Evolutionary conservation across 1,284 basidiomycete species (phyloP), one percentile per base, ranked within the genome.

Genomic region (Vanrija humicola): DNA sequence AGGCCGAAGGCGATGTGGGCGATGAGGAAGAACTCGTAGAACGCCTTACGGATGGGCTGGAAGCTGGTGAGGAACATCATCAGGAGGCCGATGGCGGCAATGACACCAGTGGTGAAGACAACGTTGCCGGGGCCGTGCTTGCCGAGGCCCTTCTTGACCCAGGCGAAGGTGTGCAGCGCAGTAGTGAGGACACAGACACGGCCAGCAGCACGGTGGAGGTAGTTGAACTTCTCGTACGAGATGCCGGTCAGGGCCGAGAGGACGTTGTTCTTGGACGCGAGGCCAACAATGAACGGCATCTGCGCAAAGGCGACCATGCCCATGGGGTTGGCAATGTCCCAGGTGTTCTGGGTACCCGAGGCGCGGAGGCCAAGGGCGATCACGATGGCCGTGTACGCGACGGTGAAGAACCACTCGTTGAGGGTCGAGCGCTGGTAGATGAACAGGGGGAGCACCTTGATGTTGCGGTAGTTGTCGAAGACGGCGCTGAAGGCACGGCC

Each of bases 201-300:
- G 9, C 68, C 70, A 0, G 69, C 55, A 1, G 70, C 66, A 42
- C 69, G 66, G 53, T 74, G 72, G 16, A 74, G 62, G 54, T 64
- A 72, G 56, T 72, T 72, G 44, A 74, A 64, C 77, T 83, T 84
- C 56, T 86, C 83, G 63, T 82, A 83, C 48, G 81, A 77, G 43
- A 86, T 73, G 3, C 85, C 83, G 3, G 83, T 85, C 82, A 54
- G 54, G 84, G 83, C 77, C 6, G 83, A 81, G 9, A 87, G 74
- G 21, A 83, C 52, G 52, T 86, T 87, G 67, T 87, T 85, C 68
- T 83, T 84, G 49, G 82, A 83, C 0, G 83, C 84, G 14, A 87
- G 79, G 3, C 79, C 83, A 0, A 82, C 79, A 61, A 86, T 78
- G n/a, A 87, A 72, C 0, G 84, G 82, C 2, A 85, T 66, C 65